Percentiles rank a stretch among this genome's conserved stretches.
Conservation (phyloP, 2,329 filamentous ascomycete species). For the Monosporascus sp. region DNA sequence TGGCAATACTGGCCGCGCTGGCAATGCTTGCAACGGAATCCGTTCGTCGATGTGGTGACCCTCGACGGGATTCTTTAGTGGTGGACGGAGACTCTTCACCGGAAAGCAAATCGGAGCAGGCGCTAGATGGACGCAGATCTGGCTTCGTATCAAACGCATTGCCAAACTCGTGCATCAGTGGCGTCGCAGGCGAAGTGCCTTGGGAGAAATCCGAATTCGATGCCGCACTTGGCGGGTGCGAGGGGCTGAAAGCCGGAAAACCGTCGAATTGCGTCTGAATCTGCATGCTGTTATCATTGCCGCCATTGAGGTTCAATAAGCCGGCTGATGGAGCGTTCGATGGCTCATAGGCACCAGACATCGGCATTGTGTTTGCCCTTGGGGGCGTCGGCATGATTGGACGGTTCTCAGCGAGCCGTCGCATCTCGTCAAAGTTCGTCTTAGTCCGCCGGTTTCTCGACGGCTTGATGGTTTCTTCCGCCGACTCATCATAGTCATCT, state of each 20-base stretch:
- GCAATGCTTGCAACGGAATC: slow-evolving; percentile 54
- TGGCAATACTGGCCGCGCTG: slow-evolving; percentile 54
- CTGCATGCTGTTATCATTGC: slow-evolving; percentile 31
- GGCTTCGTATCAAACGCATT: slow-evolving; percentile 39
- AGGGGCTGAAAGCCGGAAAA: slow-evolving; percentile 22
- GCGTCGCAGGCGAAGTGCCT: slow-evolving; percentile 46
- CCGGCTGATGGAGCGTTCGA: slow-evolving; percentile 50
- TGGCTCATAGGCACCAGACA: slow-evolving; percentile 32
- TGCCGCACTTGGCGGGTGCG: slow-evolving; percentile 34
- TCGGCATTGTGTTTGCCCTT: slow-evolving; percentile 42
- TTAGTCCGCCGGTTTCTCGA: slow-evolving; percentile 39
- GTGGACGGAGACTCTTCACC: slow-evolving; percentile 16
- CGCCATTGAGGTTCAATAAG: slow-evolving; percentile 46
- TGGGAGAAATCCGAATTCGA: slow-evolving; percentile 45
- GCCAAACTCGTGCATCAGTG: slow-evolving; percentile 38
- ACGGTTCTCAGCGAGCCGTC: slow-evolving; percentile 47
- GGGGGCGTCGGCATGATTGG: slow-evolving; percentile 50
- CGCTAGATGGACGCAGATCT: slow-evolving; percentile 29
- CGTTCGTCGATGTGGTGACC: slow-evolving; percentile 46
- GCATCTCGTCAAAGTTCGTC: slow-evolving; percentile 54
- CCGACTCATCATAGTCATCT: slow-evolving; percentile 58
- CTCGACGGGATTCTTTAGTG: slow-evolving; percentile 21
- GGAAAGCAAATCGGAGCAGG: slow-evolving; percentile 8
- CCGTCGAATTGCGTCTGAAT: slow-evolving; percentile 34
- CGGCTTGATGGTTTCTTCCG: slow-evolving; percentile 62